These are phyloP conservation scores for Chlamydomonas sphaeroides DNA, from an alignment of 139 green algal species.

Conservation along the genomic window DNA sequence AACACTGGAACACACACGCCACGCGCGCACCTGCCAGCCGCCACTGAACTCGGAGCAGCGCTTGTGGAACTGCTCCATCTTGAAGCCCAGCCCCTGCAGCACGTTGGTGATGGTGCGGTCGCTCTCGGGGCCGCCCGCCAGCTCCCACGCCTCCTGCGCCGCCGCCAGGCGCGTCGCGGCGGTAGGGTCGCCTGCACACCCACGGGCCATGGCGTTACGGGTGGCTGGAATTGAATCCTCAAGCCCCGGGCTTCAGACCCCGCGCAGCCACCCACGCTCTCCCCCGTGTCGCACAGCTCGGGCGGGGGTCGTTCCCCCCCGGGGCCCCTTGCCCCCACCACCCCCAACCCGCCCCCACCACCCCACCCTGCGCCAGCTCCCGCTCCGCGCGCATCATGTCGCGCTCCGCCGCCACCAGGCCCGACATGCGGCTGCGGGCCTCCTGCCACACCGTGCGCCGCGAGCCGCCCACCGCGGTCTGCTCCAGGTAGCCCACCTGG, in stretches of 20 bases:
- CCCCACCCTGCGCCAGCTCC: slow-evolving; percentile 31
- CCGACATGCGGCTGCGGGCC: slow-evolving; percentile 62
- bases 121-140: slow-evolving; percentile 58
- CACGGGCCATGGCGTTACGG: too few species aligned
- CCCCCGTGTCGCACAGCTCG: too few species aligned
- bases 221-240: too few species aligned
- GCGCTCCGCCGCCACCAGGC: slow-evolving; percentile 53
- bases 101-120: slow-evolving; percentile 72
- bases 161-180: slow-evolving; percentile 32
- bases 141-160: slow-evolving; percentile 43
- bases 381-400: slow-evolving; percentile 46
- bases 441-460: slow-evolving; percentile 71
- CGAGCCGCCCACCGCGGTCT: slow-evolving; percentile 71
- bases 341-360: too few species aligned
- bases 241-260: too few species aligned
- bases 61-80: slow-evolving; percentile 57
- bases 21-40: slow-evolving; percentile 69
- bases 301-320: background rate
- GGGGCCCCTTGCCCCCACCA: background rate
- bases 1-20: too few species aligned
- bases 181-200: slow-evolving; percentile 33
- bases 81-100: slow-evolving; percentile 71
- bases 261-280: too few species aligned
- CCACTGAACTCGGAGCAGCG: slow-evolving; percentile 69
- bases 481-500: slow-evolving; percentile 71